A percentile compares a stretch with the other conserved stretches of the same genome.
phyloP scores from a whole-genome alignment of 768 basidiomycete genomes.

The Russula ochroleuca region DNA sequence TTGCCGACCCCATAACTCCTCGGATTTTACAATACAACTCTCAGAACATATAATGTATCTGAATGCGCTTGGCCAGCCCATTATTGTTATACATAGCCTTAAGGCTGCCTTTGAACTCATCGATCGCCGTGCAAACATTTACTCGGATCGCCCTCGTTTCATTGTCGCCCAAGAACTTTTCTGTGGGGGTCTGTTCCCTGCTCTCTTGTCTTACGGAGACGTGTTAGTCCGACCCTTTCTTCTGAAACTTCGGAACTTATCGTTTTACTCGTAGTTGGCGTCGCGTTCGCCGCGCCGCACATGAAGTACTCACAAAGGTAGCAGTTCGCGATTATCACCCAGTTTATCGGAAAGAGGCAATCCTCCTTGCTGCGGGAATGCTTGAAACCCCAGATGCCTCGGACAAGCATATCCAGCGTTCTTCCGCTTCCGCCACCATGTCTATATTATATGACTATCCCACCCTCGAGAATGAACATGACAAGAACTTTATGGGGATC shows the following conservation, averaged over 20 bases:
- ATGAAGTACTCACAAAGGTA: constrained; percentile 13
- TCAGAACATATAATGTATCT: constrained; percentile 10
- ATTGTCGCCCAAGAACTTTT: constrained; percentile 36
- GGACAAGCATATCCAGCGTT: constrained; percentile 8
- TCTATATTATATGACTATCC: constrained; percentile 3
- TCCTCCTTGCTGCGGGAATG: not conserved
- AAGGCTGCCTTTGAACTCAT: constrained; percentile 38
- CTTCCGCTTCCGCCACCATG: constrained; percentile 1
- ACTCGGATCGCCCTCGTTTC: constrained; percentile 30
- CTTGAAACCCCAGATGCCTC: not conserved
- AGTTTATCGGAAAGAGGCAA: constrained; percentile 8
- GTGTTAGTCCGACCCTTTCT: constrained; percentile 20
- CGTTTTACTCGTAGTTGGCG: constrained; percentile 10
- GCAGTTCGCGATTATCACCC: constrained; percentile 6
- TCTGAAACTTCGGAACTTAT: constrained; percentile 1
- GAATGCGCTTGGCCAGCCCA: constrained; percentile 4
- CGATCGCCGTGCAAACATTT: constrained; percentile 35
- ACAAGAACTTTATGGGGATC: constrained; percentile 2
- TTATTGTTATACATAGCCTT: constrained; percentile 35
- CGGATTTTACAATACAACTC: not conserved
- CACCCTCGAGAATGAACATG: not conserved
- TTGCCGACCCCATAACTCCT: not conserved
- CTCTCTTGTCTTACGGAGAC: constrained; percentile 29
- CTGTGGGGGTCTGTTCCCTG: constrained; percentile 33
- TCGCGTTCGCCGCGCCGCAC: constrained; percentile 16